Percentiles rank a stretch among this genome's conserved stretches.
phyloP scores from a whole-genome alignment of 371 early-diverging fungal genomes.

The Apophysomyces sp. region DNA sequence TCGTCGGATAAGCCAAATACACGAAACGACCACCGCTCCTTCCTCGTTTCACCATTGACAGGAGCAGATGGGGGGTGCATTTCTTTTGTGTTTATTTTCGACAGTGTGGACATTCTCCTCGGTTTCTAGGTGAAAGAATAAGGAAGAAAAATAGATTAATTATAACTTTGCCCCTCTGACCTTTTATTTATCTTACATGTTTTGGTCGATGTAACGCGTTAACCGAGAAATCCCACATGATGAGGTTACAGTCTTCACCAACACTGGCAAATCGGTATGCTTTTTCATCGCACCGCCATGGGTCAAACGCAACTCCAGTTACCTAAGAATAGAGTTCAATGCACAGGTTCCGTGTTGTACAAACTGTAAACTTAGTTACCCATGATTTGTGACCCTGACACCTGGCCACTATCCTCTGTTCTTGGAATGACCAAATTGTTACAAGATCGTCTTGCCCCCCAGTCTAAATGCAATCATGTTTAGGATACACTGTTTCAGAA shows the following conservation, averaged over 20 bases:
- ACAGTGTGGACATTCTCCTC: not conserved
- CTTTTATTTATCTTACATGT: slow-evolving; percentile 40
- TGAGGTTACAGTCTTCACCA: slow-evolving; percentile 84
- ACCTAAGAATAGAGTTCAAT: slow-evolving; percentile 40
- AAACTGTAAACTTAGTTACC: slow-evolving; percentile 42
- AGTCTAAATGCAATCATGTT: slow-evolving; percentile 30
- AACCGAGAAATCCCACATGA: slow-evolving; percentile 93
- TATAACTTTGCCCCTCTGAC: slow-evolving; percentile 1
- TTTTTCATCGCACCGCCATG: slow-evolving; percentile 79
- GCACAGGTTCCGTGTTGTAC: not conserved
- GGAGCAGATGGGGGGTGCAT: not conserved
- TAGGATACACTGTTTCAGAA: not conserved
- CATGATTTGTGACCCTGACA: slow-evolving; percentile 96
- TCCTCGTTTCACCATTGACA: not conserved
- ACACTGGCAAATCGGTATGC: slow-evolving; percentile 90
- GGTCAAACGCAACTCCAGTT: slow-evolving; percentile 87
- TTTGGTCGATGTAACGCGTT: slow-evolving; percentile 73
- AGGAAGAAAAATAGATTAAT: not conserved
- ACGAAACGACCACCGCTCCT: not conserved
- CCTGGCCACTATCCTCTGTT: slow-evolving; percentile 79
- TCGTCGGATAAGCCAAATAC: not conserved
- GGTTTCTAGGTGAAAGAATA: not conserved
- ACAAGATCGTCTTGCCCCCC: slow-evolving; percentile 97
- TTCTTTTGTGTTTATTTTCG: not conserved
- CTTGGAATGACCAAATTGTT: slow-evolving; percentile 86